These are phyloP conservation scores for Coemansia sp. DNA, from an alignment of 192 early-diverging fungal genomes.

Conservation along the genomic window DNA sequence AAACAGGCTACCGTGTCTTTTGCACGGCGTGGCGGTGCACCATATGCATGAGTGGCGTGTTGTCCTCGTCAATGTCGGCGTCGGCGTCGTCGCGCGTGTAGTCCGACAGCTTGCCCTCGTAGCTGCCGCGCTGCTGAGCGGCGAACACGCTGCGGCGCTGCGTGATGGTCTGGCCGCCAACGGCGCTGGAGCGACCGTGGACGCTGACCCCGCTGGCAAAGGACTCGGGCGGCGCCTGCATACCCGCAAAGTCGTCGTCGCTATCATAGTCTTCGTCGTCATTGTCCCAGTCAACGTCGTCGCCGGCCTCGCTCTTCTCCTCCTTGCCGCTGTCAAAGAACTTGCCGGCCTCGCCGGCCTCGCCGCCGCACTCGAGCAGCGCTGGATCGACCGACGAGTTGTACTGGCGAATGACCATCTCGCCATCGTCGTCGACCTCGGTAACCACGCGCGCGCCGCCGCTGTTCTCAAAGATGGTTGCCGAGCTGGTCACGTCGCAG, in stretches of 20 bases:
- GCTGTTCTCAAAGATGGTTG: constrained; percentile 12
- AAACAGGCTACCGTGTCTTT: constrained; percentile 5
- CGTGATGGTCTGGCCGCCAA: constrained; percentile 3
- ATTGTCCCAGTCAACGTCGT: constrained; percentile 36
- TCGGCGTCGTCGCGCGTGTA: constrained; percentile 17
- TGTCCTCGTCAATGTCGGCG: constrained; percentile 30
- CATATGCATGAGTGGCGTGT: constrained; percentile 37
- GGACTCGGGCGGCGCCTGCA: constrained; percentile 7
- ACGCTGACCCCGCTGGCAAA: constrained; percentile 22
- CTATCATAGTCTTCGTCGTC: constrained; percentile 38
- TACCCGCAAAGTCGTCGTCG: constrained; percentile 40
- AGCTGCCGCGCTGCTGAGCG: constrained; percentile 9
- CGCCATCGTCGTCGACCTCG: constrained; percentile 49
- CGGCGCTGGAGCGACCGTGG: constrained; percentile 4
- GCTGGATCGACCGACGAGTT: constrained; percentile 29
- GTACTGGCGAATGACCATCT: constrained; percentile 45
- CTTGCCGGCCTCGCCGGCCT: neutral
- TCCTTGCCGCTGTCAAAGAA: constrained; percentile 43
- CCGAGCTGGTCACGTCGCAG: constrained; percentile 12
- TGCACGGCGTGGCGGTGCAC: constrained; percentile 5
- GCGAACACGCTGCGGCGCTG: constrained; percentile 44
- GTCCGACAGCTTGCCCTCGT: constrained; percentile 20
- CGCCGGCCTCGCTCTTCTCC: constrained; percentile 41
- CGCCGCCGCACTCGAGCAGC: constrained; percentile 40
- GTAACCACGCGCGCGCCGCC: constrained; percentile 27